Conservation (phyloP, 116 monocot species). For the Papilionanthe hybrid region DNA sequence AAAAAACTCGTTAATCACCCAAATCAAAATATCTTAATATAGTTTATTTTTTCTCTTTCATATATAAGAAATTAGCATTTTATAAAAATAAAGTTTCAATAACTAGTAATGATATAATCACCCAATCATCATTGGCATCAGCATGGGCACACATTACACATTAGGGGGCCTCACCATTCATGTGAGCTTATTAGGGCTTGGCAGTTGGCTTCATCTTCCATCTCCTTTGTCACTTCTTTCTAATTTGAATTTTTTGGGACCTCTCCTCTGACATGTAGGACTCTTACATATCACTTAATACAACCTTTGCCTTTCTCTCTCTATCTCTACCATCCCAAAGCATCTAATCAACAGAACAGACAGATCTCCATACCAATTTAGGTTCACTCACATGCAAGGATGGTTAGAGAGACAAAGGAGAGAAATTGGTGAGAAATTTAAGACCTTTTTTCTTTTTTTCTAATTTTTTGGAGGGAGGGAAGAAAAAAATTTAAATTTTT, state of each 20-base stretch:
- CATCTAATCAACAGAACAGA: slow-evolving; percentile 7
- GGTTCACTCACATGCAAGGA: background rate
- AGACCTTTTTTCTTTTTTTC: background rate
- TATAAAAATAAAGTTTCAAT: too few relatives aligned
- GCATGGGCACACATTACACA: background rate
- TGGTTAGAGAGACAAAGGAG: background rate
- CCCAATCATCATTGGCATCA: background rate
- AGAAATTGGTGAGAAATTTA: background rate
- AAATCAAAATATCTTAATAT: too few relatives aligned
- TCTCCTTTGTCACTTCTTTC: background rate
- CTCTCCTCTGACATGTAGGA: background rate
- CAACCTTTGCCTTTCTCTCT: background rate
- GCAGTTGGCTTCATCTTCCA: background rate
- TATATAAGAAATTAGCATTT: too few relatives aligned
- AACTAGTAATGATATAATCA: background rate
- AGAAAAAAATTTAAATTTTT: background rate
- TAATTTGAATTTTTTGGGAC: background rate
- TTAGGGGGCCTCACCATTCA: background rate
- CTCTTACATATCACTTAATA: background rate
- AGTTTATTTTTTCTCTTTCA: too few relatives aligned
- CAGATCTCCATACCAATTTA: background rate
- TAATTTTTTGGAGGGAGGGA: background rate
- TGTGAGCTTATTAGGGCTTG: background rate
- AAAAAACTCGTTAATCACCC: too few relatives aligned
- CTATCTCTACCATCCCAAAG: background rate